Percentiles rank a stretch among this genome's conserved stretches.
These are phyloP conservation scores for Thelonectria rubi DNA, from an alignment of 2,329 filamentous ascomycete species.

Conservation along the genomic window DNA sequence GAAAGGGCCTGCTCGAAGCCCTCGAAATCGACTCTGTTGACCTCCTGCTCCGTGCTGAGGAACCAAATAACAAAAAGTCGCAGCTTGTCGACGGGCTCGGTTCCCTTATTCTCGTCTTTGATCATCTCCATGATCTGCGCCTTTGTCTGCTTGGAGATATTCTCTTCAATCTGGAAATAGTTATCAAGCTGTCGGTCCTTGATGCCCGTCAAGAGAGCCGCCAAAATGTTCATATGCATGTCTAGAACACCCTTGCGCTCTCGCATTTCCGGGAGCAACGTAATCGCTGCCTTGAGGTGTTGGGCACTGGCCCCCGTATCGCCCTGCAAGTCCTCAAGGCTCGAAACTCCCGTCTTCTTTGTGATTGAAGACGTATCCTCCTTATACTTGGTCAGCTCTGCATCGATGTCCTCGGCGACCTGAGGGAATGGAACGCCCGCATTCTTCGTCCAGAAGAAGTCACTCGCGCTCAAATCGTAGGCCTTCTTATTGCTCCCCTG, in stretches of 20 bases:
- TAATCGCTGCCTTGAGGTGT: conserved; percentile 95
- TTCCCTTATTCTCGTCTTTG: conserved; percentile 82
- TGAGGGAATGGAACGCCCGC: conserved; percentile 91
- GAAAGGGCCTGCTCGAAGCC: conserved; percentile 87
- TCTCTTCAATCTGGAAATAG: conserved; percentile 95
- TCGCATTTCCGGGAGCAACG: conserved; percentile 86
- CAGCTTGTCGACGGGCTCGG: conserved; percentile 86
- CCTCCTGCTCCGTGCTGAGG: conserved; percentile 89
- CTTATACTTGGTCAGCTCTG: conserved; percentile 92
- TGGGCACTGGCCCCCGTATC: conserved; percentile 90
- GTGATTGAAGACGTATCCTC: conserved; percentile 95
- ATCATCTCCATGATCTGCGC: conserved; percentile 88
- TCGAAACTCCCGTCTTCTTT: conserved; percentile 91
- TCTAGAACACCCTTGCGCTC: conserved; percentile 93
- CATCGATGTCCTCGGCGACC: conserved; percentile 95
- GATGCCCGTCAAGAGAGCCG: conserved; percentile 78
- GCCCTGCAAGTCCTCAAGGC: conserved; percentile 90
- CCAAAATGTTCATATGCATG: conserved; percentile 99
- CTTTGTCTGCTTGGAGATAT: conserved; percentile 89
- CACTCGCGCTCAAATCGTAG: conserved; percentile 88
- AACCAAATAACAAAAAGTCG: conserved; percentile 97
- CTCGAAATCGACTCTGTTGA: conserved; percentile 82
- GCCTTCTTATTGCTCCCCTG: conserved; percentile 85
- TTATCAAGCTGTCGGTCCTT: conserved; percentile 96
- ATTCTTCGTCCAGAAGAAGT: conserved; percentile 98